Evolutionary conservation across 2,329 filamentous ascomycete genomes (phyloP), one percentile per base, ranked within the genome.

Genomic region (Coniochaeta prunicola): DNA sequence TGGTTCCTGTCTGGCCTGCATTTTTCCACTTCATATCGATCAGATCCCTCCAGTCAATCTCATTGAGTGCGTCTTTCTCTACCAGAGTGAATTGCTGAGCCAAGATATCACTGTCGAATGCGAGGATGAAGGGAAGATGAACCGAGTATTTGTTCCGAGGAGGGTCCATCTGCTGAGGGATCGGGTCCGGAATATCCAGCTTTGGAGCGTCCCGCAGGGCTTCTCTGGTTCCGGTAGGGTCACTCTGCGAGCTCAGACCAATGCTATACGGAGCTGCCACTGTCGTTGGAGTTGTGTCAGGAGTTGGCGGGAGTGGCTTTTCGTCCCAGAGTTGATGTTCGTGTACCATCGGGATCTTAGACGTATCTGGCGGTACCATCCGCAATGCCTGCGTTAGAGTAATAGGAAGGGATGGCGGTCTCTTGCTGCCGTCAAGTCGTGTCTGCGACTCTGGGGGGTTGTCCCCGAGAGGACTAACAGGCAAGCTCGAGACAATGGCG

Each of bases 31-130:
- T 84, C 80, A 94, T 87, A 58, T 92, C 89, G 58, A 93, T 90
- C 13, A 94, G 78, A 65, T 94, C 90, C 69, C 89, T 91, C 90
- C 90, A 94, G 73, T 93, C 90, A 62, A 94, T 89, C 70, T 93
- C 90, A 64, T 91, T 90, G 24, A 94, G 77, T 1, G 90, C 90
- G 68, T 93, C 90, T 70, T 93, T 92, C 68, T 94, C 90, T 53
- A 94, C 90, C 34, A 94, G 80, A 0, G 90, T 93, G 64, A 94
- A 90, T 66, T 94, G 90, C 70, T 92, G 88, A 2, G 90, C 90
- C 28, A 94, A 79, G 3, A 88, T 77, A 64, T 91, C 86, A 6
- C 90, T 91, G 66, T 92, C 89, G 65, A 92, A 92, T 0, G 89
- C 89, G 26, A 94, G 77, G 59, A 92, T 87, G 70, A 94, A 94